Percentiles rank a stretch among this genome's conserved stretches.
phyloP scores from a whole-genome alignment of 1,139 yeast genomes.

The Yamadazyma kanchanaburiensis region DNA sequence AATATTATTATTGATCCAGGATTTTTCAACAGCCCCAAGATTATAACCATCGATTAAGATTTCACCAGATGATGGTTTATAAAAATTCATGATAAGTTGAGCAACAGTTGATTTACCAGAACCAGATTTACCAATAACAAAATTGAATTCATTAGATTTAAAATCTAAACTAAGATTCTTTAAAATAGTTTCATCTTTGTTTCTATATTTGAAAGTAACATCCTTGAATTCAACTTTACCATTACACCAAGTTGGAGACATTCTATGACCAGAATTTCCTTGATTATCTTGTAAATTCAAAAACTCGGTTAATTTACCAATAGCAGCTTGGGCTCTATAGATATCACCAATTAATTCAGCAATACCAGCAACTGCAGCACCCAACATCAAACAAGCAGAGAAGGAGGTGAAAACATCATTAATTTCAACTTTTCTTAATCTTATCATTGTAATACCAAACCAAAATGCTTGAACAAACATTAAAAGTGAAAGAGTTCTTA shows the following conservation, averaged over 20 bases:
- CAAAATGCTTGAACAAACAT: slow-evolving; percentile 92
- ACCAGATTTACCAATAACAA: slow-evolving; percentile 82
- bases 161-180: slow-evolving; percentile 44
- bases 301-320: slow-evolving; percentile 34
- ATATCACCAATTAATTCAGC: slow-evolving; percentile 53
- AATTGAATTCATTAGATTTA: slow-evolving; percentile 47
- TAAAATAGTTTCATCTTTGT: slow-evolving; percentile 48
- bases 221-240: slow-evolving; percentile 51
- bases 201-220: slow-evolving; percentile 61
- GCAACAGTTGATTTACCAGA: slow-evolving; percentile 88
- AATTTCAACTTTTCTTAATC: slow-evolving; percentile 43
- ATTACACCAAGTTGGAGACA: slow-evolving; percentile 26
- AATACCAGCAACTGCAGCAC: slow-evolving; percentile 52
- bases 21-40: slow-evolving; percentile 36
- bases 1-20: slow-evolving; percentile 61
- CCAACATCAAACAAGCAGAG: slow-evolving; percentile 71
- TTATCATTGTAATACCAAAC: slow-evolving; percentile 74
- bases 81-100: slow-evolving; percentile 58
- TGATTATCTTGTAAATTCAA: slow-evolving; percentile 7
- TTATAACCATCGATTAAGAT: slow-evolving; percentile 56
- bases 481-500: slow-evolving; percentile 56
- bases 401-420: slow-evolving; percentile 79
- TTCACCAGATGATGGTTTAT: slow-evolving; percentile 57
- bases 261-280: slow-evolving; percentile 7
- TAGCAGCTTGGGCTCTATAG: slow-evolving; percentile 65